phyloP scores from a whole-genome alignment of 768 basidiomycete species.

The Boletus subcaerulescens region DNA sequence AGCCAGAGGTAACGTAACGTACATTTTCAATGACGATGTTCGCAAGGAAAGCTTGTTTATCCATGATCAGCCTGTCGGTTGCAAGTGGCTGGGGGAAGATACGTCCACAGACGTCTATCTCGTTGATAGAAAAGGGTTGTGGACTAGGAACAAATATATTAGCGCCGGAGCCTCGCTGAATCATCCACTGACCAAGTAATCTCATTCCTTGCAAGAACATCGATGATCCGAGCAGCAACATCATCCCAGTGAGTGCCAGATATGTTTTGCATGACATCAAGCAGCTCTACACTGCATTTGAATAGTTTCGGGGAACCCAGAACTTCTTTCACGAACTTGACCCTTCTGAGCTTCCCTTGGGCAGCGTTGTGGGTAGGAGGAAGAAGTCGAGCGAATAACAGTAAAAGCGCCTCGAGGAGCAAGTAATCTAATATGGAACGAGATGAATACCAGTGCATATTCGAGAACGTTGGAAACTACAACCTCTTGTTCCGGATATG shows the following conservation, averaged over 20 bases:
- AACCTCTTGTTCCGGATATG: slow-evolving; percentile 49
- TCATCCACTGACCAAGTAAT: slow-evolving; percentile 44
- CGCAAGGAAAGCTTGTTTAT: slow-evolving; percentile 47
- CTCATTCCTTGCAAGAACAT: slow-evolving; percentile 44
- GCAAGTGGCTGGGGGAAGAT: slow-evolving; percentile 35
- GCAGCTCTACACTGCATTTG: slow-evolving; percentile 37
- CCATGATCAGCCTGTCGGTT: slow-evolving; percentile 50
- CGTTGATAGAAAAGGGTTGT: slow-evolving; percentile 50
- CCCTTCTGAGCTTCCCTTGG: slow-evolving; percentile 37
- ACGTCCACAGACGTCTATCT: slow-evolving; percentile 37
- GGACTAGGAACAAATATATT: slow-evolving; percentile 40
- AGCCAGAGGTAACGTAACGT: not conserved
- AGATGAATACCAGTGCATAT: not conserved
- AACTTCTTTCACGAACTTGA: slow-evolving; percentile 50
- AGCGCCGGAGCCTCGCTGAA: not conserved
- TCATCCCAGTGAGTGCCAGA: slow-evolving; percentile 50
- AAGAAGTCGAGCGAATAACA: slow-evolving; percentile 54
- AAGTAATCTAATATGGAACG: slow-evolving; percentile 45
- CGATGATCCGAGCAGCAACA: slow-evolving; percentile 46
- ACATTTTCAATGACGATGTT: slow-evolving; percentile 39
- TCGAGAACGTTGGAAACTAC: not conserved
- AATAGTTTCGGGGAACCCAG: slow-evolving; percentile 41
- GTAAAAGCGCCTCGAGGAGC: slow-evolving; percentile 53
- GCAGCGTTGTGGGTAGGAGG: slow-evolving; percentile 40
- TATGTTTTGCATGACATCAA: slow-evolving; percentile 40